These are phyloP conservation scores for Rosa lucieae DNA, from an alignment of 306 rosid genomes.

Conservation along the genomic window DNA sequence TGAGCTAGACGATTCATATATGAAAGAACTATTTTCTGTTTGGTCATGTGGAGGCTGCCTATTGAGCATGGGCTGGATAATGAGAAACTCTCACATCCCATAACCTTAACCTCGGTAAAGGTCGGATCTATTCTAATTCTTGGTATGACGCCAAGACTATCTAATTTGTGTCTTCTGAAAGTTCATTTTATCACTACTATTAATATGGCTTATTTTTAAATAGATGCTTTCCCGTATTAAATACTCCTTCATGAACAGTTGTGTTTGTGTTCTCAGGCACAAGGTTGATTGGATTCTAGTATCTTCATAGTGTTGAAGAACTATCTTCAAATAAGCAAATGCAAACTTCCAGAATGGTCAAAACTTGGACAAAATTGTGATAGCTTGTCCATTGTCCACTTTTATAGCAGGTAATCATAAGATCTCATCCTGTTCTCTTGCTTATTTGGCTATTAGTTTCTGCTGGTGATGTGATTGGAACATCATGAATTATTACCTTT, in stretches of 20 bases:
- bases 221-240: background rate
- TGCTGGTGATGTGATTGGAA: background rate
- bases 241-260: background rate
- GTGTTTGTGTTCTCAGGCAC: constrained; percentile 32
- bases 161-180: background rate
- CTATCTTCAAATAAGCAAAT: constrained; percentile 6
- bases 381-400: background rate
- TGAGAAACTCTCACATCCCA: background rate
- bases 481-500: background rate
- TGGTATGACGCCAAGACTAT: background rate
- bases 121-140: background rate
- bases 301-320: constrained; percentile 10
- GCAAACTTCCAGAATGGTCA: constrained; percentile 8
- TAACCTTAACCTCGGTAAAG: background rate
- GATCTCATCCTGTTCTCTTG: background rate
- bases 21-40: background rate
- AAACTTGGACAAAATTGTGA: background rate
- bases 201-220: background rate
- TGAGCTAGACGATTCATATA: background rate
- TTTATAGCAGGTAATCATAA: background rate
- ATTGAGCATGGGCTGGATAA: background rate
- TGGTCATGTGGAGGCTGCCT: background rate
- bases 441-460: background rate
- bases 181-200: background rate
- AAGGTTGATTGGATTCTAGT: constrained; percentile 48